Base-by-base conservation (phyloP, 495 filamentous ascomycete genomes). In the Entonaema liquescens region DNA sequence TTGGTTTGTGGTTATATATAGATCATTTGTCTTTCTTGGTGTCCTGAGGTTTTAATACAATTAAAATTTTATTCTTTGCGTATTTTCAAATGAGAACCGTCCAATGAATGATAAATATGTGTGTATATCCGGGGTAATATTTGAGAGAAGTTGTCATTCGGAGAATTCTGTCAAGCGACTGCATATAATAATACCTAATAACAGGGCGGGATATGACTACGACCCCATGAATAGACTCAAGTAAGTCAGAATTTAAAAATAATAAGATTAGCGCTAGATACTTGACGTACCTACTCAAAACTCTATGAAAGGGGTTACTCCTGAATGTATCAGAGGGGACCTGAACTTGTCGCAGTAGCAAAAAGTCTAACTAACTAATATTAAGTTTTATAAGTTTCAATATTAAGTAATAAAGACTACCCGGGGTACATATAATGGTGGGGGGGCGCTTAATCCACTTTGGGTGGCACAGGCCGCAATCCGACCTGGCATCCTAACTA, bases 381-480 rank as follows among this genome's bases (percentile, higher is more conserved):
- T 33, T 7, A 33, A n/a, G n/a, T n/a, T n/a, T n/a, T 23, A 23
- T 47, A 47, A 47, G 42, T 47, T 47, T 47, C 19, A 47, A 47
- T 47, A 47, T 47, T 47, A 47, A 47, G 42, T 47, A 47, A 47
- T 47, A 21, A 23, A 47, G 40, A 44, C 40, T 38, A 19, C 5
- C 40, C 7, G 40, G 12, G 54, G 17, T 35, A 23, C 42, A 59
- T 26, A 38, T 36, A 53, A 26, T 19, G 3, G 4, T 8, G 2
- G 33, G 5, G 5, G n/a, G n/a, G n/a, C n/a, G n/a, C n/a, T n/a
- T n/a, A n/a, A n/a, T n/a, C n/a, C n/a, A n/a, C n/a, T n/a, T n/a
- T n/a, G n/a, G n/a, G n/a, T n/a, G 67, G 58, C 58, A 23, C 44
- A 59, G 60, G 44, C 60, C 60, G 60, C 67, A 59, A 59, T 70